Percentiles rank a stretch among this genome's conserved stretches.
These are phyloP conservation scores for Acorus calamus DNA, from an alignment of 106 monocot species.

Conservation along the genomic window DNA sequence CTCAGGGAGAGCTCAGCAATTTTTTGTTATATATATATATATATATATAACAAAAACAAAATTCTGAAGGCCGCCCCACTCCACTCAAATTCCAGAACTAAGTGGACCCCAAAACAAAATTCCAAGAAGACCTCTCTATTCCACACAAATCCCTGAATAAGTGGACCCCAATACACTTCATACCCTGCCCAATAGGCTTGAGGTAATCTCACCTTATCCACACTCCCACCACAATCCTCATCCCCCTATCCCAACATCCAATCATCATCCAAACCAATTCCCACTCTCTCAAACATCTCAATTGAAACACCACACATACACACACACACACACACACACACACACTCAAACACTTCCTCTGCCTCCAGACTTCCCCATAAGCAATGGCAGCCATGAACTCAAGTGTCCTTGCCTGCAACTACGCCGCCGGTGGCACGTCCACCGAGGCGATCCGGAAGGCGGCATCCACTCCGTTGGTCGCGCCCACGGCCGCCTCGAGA, in stretches of 20 bases:
- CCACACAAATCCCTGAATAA: too few relatives aligned
- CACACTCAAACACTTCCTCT: not conserved
- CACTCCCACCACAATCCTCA: constrained; percentile 38
- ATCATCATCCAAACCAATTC: not conserved
- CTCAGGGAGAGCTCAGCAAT: too few relatives aligned
- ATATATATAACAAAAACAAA: too few relatives aligned
- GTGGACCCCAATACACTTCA: too few relatives aligned
- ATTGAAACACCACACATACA: not conserved
- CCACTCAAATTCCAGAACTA: too few relatives aligned
- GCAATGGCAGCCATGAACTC: constrained; percentile 78
- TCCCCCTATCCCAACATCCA: not conserved
- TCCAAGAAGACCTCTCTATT: too few relatives aligned
- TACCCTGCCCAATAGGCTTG: constrained; percentile 31
- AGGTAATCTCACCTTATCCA: constrained; percentile 88
- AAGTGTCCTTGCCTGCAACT: constrained; percentile 65
- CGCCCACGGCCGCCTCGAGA: constrained; percentile 17
- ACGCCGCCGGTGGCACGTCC: constrained; percentile 30
- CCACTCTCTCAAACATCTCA: not conserved
- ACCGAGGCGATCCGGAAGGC: constrained; percentile 39
- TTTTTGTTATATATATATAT: too few relatives aligned
- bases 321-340: not conserved
- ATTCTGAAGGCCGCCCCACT: too few relatives aligned
- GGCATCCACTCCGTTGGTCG: constrained; percentile 6
- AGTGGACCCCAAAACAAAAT: too few relatives aligned
- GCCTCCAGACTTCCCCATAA: not conserved